Conservation (phyloP, 306 rosid species). For the Cicer pinnatifidum region DNA sequence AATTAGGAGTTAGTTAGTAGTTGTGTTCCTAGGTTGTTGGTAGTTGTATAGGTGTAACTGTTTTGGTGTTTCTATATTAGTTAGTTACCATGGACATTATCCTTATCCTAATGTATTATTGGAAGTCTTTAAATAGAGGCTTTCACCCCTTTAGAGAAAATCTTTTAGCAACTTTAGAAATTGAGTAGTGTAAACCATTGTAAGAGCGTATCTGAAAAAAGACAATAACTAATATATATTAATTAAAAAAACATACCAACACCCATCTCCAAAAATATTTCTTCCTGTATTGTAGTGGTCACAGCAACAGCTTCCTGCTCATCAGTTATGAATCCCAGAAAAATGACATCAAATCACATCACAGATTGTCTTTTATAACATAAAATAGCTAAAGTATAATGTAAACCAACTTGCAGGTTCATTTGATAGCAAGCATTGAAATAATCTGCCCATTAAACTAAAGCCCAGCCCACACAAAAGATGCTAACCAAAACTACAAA, state of each 20-base stretch:
- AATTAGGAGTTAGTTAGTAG: too few species aligned
- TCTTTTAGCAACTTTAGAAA: too few species aligned
- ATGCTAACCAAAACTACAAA: neutral
- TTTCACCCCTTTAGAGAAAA: too few species aligned
- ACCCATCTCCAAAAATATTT: constrained; percentile 83
- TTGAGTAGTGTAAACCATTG: too few species aligned
- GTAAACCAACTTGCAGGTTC: neutral
- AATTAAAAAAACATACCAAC: constrained; percentile 58
- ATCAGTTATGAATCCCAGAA: constrained; percentile 26
- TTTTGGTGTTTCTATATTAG: too few species aligned
- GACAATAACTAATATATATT: neutral
- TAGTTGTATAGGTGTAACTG: too few species aligned
- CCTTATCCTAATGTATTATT: too few species aligned
- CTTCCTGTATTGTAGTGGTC: constrained; percentile 86
- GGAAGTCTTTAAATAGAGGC: too few species aligned
- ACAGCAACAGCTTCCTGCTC: constrained; percentile 89
- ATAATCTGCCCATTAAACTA: neutral
- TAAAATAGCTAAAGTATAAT: neutral
- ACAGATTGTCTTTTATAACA: constrained; percentile 9
- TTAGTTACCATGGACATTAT: too few species aligned
- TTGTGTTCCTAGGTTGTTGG: too few species aligned
- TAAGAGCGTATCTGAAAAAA: too few species aligned
- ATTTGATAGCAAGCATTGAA: constrained; percentile 11
- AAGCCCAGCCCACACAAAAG: neutral
- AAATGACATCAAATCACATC: constrained; percentile 30